These are phyloP conservation scores for Suhomyces chickasaworum DNA, from an alignment of 1,139 yeast genomes.

Conservation along the genomic window DNA sequence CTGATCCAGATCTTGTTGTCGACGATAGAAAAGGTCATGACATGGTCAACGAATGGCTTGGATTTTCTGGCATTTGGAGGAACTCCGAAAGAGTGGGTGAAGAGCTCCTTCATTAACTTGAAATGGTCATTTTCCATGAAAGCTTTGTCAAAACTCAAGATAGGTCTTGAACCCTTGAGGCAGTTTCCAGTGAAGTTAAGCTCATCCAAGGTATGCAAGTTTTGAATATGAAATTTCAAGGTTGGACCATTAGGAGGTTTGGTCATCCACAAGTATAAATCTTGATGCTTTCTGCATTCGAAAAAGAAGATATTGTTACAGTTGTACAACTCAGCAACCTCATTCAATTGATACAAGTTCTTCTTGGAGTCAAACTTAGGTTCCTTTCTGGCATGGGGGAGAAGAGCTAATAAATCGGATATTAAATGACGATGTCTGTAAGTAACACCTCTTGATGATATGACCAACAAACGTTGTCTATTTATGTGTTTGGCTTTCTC, in stretches of 20 bases:
- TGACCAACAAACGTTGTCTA: constrained; percentile 79
- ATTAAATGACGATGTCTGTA: constrained; percentile 94
- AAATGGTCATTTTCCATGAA: constrained; percentile 65
- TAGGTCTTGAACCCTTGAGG: constrained; percentile 93
- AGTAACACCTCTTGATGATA: constrained; percentile 93
- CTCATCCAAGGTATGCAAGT: constrained; percentile 94
- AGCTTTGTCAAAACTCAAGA: constrained; percentile 80
- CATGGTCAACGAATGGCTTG: constrained; percentile 95
- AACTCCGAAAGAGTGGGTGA: constrained; percentile 88
- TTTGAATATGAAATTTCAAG: constrained; percentile 88
- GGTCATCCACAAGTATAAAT: constrained; percentile 89
- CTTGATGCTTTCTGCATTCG: constrained; percentile 96
- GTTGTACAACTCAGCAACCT: constrained; percentile 94
- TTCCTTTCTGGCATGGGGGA: constrained; percentile 96
- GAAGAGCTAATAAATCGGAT: constrained; percentile 70
- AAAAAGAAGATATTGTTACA: constrained; percentile 94
- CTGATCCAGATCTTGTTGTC: constrained; percentile 96
- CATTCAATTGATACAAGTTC: constrained; percentile 84
- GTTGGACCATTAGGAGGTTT: constrained; percentile 99
- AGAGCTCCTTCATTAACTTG: constrained; percentile 78
- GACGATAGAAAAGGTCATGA: constrained; percentile 86
- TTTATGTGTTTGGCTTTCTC: constrained; percentile 61
- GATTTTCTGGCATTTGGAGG: constrained; percentile 95
- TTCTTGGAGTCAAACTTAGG: constrained; percentile 94
- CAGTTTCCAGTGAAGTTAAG: constrained; percentile 96